These are phyloP conservation scores for Arxiozyma heterogenica DNA, from an alignment of 1,139 yeast species.

Conservation along the genomic window DNA sequence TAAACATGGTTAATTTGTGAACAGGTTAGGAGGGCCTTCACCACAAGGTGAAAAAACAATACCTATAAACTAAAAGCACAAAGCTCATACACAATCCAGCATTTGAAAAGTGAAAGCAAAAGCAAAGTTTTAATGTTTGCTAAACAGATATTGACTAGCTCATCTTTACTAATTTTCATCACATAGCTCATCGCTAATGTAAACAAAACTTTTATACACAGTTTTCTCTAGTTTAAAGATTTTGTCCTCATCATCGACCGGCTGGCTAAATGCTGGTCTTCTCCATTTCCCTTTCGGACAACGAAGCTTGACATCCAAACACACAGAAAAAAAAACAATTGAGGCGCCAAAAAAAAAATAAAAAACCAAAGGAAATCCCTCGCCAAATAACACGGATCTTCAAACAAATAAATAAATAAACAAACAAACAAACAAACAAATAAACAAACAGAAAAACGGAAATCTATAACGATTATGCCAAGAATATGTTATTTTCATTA, in stretches of 20 bases:
- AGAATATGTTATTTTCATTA: not conserved
- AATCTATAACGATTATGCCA: not conserved
- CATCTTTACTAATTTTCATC: not conserved
- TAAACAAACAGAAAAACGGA: not conserved
- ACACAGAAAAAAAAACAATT: not conserved
- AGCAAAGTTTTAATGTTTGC: too few relatives aligned
- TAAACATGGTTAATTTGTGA: not conserved
- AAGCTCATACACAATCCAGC: too few relatives aligned
- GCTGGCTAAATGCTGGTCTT: slow-evolving; percentile 1
- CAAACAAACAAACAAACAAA: not conserved
- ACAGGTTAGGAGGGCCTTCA: not conserved
- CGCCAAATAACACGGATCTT: not conserved
- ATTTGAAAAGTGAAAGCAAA: not conserved
- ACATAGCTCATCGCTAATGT: not conserved
- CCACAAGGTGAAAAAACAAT: not conserved
- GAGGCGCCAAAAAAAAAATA: not conserved
- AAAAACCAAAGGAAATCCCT: not conserved
- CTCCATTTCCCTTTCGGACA: not conserved
- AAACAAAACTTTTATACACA: not conserved
- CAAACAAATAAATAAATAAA: too few relatives aligned
- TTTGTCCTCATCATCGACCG: not conserved
- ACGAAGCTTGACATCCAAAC: not conserved
- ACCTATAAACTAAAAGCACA: not conserved
- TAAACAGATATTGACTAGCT: not conserved
- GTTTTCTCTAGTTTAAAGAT: not conserved